Conservation (phyloP, 441 rosid species). For the Croton setiger region DNA sequence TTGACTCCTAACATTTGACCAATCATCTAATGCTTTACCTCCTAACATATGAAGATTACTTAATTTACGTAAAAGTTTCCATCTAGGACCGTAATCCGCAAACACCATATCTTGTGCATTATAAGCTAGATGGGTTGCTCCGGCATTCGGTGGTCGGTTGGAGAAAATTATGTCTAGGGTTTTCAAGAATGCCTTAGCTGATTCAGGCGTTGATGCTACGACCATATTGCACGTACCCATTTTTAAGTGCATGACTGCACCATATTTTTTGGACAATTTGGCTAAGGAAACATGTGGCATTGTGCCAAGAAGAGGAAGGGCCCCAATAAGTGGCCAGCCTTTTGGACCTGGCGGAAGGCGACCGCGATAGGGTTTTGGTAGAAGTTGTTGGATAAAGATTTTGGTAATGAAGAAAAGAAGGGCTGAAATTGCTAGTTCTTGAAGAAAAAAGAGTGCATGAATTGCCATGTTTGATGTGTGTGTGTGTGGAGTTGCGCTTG, state of each 20-base stretch:
- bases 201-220: conserved; percentile 54
- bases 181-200: conserved; percentile 53
- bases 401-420: conserved; percentile 33
- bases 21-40: conserved; percentile 51
- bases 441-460: conserved; percentile 17
- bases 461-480: conserved; percentile 20
- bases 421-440: conserved; percentile 18
- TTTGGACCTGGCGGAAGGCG: conserved; percentile 54
- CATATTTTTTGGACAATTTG: conserved; percentile 45
- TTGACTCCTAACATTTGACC: conserved; percentile 32
- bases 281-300: conserved; percentile 56
- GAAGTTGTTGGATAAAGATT: conserved; percentile 13
- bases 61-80: conserved; percentile 50
- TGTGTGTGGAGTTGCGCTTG: no score
- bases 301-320: conserved; percentile 46
- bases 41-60: conserved; percentile 63
- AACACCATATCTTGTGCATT: conserved; percentile 52
- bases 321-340: conserved; percentile 59
- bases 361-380: neutral
- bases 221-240: conserved; percentile 50
- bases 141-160: conserved; percentile 50
- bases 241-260: conserved; percentile 48
- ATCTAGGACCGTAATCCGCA: conserved; percentile 48
- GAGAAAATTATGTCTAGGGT: conserved; percentile 52
- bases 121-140: conserved; percentile 50